Evolutionary conservation across 1,284 basidiomycete genomes (phyloP).

Genomic region (Polyporus tsugae): DNA sequence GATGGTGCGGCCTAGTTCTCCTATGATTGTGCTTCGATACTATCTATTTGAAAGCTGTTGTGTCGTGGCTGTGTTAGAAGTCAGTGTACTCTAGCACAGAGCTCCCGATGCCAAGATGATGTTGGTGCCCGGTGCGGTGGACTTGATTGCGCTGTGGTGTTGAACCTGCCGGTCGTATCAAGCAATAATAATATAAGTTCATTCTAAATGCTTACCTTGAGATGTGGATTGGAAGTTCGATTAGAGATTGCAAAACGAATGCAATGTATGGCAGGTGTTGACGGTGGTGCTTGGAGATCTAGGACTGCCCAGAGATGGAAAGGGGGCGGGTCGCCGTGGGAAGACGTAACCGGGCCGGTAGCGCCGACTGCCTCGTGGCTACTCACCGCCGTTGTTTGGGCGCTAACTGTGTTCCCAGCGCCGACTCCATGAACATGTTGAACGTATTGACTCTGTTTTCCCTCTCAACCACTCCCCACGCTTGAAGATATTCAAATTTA

Average conservation of each 20-base stretch:
- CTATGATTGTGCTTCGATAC: background rate
- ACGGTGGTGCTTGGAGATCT: background rate
- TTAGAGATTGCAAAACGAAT: background rate
- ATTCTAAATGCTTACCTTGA: background rate
- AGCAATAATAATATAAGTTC: background rate
- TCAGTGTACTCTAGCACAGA: background rate
- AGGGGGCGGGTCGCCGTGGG: background rate
- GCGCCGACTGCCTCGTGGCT: constrained; percentile 19
- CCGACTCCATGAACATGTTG: background rate
- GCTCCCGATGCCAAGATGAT: constrained; percentile 1
- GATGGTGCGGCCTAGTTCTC: background rate
- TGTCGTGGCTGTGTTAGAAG: background rate
- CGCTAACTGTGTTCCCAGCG: background rate
- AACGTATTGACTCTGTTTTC: too few species aligned
- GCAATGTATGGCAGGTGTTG: background rate
- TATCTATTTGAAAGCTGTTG: background rate
- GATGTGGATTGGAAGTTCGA: background rate
- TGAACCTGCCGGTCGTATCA: background rate
- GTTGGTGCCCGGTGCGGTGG: background rate
- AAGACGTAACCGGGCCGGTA: background rate
- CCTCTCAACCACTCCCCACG: too few species aligned
- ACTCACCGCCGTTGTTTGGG: constrained; percentile 16
- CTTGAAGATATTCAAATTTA: too few species aligned
- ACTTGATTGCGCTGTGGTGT: background rate
- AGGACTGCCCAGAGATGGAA: background rate